Base-by-base conservation (phyloP, 495 filamentous ascomycete species). In the Astrothelium macrocarpum region DNA sequence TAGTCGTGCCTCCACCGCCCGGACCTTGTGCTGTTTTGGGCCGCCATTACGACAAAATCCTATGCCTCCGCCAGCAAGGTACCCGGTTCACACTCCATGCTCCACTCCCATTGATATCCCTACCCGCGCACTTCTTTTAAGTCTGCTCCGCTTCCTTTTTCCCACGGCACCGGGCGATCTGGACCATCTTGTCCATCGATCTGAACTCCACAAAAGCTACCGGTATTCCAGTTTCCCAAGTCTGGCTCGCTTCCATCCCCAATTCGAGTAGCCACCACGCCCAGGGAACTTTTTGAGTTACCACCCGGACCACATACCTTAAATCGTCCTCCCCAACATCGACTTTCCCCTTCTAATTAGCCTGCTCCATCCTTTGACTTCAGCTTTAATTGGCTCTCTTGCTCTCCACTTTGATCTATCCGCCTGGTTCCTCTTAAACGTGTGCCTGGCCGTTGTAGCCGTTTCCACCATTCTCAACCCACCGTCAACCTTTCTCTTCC, bases 21-120 rank as follows among this genome's bases (percentile, higher is more conserved):
- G 49, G 49, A 29, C 49, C 23, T 56, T n/a, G 23, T 56, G 49
- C 49, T 56, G 23, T 56, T 56, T 56, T 56, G 49, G 49, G 49
- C 43, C n/a, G n/a, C n/a, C 7, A 56, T 56, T 56, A 56, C 49
- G 23, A 56, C 43, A 12, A 56, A 56, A 56, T 56, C 49, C 49
- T 56, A 56, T n/a, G 49, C 20, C 49, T 56, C 49, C 49, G 49
- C 49, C 49, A 56, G 20, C 49, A 56, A 56, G 49, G 49, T 56
- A 56, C 49, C 49, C 49, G 49, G 49, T 56, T 56, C 49, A 20
- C 45, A 20, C 12, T 49, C 45, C 11, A 12, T 12, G 12, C 49
- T 56, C 49, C 49, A 56, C 49, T 26, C 12, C 25, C 49, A 9
- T 29, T 56, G 49, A 56, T 56, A 56, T 56, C 49, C 49, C 49